phyloP scores from a whole-genome alignment of 805 yeast species.

The Metschnikowia shivogae region DNA sequence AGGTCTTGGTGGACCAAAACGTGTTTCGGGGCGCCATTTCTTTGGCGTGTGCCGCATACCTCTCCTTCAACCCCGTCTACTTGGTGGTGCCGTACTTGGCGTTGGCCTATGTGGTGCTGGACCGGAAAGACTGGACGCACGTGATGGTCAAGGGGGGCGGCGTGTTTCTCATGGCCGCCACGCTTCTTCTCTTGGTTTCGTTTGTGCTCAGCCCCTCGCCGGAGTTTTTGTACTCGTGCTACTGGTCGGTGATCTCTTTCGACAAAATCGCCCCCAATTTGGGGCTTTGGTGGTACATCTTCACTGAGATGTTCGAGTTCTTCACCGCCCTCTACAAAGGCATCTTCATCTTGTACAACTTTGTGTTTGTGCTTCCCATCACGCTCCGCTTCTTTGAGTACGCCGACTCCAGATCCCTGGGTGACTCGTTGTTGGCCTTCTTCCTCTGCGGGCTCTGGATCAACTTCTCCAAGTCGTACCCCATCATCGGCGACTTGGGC shows the following conservation, averaged over 20 bases:
- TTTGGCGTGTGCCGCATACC: slow-evolving; percentile 60
- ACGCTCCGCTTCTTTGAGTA: slow-evolving; percentile 56
- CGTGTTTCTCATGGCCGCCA: slow-evolving; percentile 16
- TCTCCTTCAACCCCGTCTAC: slow-evolving; percentile 60
- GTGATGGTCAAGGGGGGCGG: slow-evolving; percentile 9
- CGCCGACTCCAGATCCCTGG: slow-evolving; percentile 18
- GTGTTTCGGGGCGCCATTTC: slow-evolving; percentile 44
- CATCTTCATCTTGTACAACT: slow-evolving; percentile 73
- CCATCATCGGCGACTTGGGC: slow-evolving; percentile 74
- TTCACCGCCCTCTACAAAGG: slow-evolving; percentile 80
- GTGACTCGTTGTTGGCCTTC: slow-evolving; percentile 58
- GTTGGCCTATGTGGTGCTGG: slow-evolving; percentile 23
- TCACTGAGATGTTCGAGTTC: slow-evolving; percentile 90
- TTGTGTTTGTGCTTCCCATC: slow-evolving; percentile 67
- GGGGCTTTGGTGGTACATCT: slow-evolving; percentile 98
- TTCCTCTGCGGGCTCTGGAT: slow-evolving; percentile 39
- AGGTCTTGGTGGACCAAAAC: slow-evolving; percentile 39
- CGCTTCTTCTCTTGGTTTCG: slow-evolving; percentile 33
- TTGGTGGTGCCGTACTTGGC: slow-evolving; percentile 56
- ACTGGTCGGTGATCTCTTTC: slow-evolving; percentile 55
- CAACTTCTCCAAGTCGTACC: slow-evolving; percentile 77
- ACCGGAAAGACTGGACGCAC: slow-evolving; percentile 11
- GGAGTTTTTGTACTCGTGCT: slow-evolving; percentile 41
- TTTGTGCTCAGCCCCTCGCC: slow-evolving; percentile 28
- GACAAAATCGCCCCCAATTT: slow-evolving; percentile 80